These are phyloP conservation scores for Elsinoe australis DNA, from an alignment of 2,329 filamentous ascomycete genomes.

Conservation along the genomic window DNA sequence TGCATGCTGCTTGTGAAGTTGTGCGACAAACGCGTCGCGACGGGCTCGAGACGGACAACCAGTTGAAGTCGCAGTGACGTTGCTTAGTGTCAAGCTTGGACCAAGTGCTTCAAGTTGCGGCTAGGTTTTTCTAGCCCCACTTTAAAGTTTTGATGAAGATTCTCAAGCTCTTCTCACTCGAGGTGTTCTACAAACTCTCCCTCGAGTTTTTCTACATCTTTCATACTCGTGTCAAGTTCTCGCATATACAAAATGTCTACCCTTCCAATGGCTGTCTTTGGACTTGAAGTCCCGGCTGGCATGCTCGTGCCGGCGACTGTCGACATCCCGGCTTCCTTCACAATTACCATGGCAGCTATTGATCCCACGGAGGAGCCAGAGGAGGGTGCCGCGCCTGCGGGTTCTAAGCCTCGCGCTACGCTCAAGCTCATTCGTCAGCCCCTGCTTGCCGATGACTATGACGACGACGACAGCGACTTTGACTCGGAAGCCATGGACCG, in stretches of 20 bases:
- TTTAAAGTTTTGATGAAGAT: no score
- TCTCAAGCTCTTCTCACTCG: no score
- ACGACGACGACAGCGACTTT: slow-evolving; percentile 54
- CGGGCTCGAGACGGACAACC: no score
- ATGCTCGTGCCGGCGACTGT: slow-evolving; percentile 72
- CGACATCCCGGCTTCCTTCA: slow-evolving; percentile 80
- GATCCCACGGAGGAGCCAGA: slow-evolving; percentile 67
- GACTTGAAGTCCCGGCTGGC: slow-evolving; percentile 80
- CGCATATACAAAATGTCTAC: slow-evolving; percentile 21
- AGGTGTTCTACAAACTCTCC: no score
- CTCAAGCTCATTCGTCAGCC: slow-evolving; percentile 81
- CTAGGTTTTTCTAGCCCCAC: no score
- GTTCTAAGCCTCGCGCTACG: slow-evolving; percentile 63
- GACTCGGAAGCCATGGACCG: slow-evolving; percentile 56
- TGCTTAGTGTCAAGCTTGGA: no score
- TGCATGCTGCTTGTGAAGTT: no score
- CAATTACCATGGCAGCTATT: slow-evolving; percentile 96
- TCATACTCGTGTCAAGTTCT: slow-evolving; percentile 8
- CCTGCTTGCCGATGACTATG: slow-evolving; percentile 50
- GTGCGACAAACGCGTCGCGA: not conserved
- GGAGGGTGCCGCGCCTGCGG: slow-evolving; percentile 31
- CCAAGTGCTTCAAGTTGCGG: no score
- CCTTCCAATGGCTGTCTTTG: slow-evolving; percentile 68
- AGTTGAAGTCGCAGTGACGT: no score
- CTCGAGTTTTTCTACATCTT: no score